These are phyloP conservation scores for Aphanomyces stellatus DNA, from an alignment of 352 stramenopile species.

Conservation along the genomic window DNA sequence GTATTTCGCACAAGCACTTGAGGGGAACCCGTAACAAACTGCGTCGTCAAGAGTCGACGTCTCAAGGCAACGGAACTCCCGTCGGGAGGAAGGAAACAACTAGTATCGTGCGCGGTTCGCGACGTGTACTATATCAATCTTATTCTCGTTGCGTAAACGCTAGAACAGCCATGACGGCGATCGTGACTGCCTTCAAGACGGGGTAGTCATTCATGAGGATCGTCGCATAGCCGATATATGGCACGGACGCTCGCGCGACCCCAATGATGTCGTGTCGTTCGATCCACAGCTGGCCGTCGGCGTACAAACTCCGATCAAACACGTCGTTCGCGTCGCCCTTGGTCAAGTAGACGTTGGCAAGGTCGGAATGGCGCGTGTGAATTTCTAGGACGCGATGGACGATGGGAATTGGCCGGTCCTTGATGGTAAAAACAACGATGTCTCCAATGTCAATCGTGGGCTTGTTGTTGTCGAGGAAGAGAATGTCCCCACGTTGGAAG, in stretches of 20 bases:
- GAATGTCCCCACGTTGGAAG: slow-evolving; percentile 98
- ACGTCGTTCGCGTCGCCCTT: slow-evolving; percentile 99
- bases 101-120: background rate
- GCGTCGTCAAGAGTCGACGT: too few species aligned
- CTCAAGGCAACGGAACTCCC: too few species aligned
- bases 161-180: slow-evolving; percentile 69
- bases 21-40: too few species aligned
- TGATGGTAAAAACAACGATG: slow-evolving; percentile 96
- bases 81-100: too few species aligned
- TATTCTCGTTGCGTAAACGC: slow-evolving; percentile 78
- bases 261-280: slow-evolving; percentile 97
- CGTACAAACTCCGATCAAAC: slow-evolving; percentile 96
- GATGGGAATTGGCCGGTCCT: slow-evolving; percentile 98
- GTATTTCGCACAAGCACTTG: too few species aligned
- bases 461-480: slow-evolving; percentile 97
- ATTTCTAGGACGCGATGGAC: slow-evolving; percentile 98
- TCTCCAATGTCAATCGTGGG: slow-evolving; percentile 76
- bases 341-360: slow-evolving; percentile 93
- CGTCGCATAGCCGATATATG: slow-evolving; percentile 98
- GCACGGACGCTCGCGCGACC: slow-evolving; percentile 91
- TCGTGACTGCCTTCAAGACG: slow-evolving; percentile 88
- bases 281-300: slow-evolving; percentile 97
- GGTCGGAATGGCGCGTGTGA: slow-evolving; percentile 84
- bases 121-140: too few species aligned
- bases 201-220: slow-evolving; percentile 99